Evolutionary conservation across 1,139 yeast species (phyloP), one percentile per base, ranked within the genome.

Genomic region (Hansenula sp.): DNA sequence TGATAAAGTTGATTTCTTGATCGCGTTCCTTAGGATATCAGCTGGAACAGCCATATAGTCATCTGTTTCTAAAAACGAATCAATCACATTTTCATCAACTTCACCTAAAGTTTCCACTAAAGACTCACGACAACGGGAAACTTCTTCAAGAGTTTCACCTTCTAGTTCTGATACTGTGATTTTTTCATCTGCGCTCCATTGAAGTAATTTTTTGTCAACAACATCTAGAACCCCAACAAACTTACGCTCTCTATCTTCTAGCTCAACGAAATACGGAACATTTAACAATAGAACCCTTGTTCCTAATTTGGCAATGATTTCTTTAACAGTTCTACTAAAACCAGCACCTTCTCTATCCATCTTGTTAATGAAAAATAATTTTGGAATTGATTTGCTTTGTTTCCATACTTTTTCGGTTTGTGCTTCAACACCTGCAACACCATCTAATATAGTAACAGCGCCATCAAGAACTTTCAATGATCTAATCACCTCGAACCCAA

Each of bases 321-420:
- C 98, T 53, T 80, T 79, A 5, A 90, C 95, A 0, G 97, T 87
- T 47, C 96, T 72, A 47, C 96, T 84, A 60, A 81, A 93, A 0
- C 97, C 97, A 0, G 98, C 96, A 13, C 99, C 99, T 16, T 82
- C 85, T 47, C 98, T 75, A 66, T 93, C 99, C 99, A 93, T 91
- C 62, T 93, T 93, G 63, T 93, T 93, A 33, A 93, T 77, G 60
- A 81, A 94, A 9, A 90, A 81, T 15, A 93, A 68, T 44, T 79
- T 76, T 0, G 99, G 98, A 49, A 87, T 70, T 25, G 74, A 76
- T 34, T 70, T 70, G 2, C 97, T 93, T 62, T 91, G 96, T 54
- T 76, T 79, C 98, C 98, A 93, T 2, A 93, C 98, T 59, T 90
- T 91, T 61, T 91, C 97, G 0, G 99, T 93, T 61, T 94, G 98